phyloP scores from a whole-genome alignment of 2,329 filamentous ascomycete species.

The Aspergillus chevalieri region DNA sequence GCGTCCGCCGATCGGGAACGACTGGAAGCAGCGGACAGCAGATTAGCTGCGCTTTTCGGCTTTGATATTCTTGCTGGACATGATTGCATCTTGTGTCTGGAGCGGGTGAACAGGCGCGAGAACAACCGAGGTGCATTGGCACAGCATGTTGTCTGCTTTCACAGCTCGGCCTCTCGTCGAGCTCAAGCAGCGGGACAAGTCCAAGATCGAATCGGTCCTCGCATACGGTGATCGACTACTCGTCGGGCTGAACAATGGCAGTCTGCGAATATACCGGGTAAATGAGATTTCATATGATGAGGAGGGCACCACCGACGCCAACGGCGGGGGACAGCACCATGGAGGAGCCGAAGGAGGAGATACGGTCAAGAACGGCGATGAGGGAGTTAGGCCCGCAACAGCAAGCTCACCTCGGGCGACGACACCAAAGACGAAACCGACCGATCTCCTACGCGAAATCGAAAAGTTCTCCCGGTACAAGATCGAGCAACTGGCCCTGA shows the following conservation, averaged over 20 bases:
- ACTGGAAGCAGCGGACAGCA: constrained; percentile 5
- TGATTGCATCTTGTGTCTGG: constrained; percentile 8
- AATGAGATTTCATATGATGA: constrained; percentile 54
- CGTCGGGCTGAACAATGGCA: constrained; percentile 84
- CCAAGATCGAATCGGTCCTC: constrained; percentile 91
- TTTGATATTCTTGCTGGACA: constrained; percentile 8
- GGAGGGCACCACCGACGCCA: constrained; percentile 22
- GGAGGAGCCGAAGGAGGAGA: constrained; percentile 10
- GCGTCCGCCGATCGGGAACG: background rate
- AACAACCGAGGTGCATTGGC: constrained; percentile 8
- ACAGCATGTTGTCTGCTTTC: constrained; percentile 87
- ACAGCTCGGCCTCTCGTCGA: constrained; percentile 94
- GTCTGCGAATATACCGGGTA: constrained; percentile 81
- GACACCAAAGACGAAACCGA: constrained; percentile 47
- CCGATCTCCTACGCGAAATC: constrained; percentile 81
- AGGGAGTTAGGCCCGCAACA: constrained; percentile 2
- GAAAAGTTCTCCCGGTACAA: constrained; percentile 89
- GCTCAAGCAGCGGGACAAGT: constrained; percentile 92
- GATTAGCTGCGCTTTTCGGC: constrained; percentile 1
- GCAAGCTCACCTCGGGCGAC: constrained; percentile 1
- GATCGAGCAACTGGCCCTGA: constrained; percentile 87
- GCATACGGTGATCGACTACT: constrained; percentile 89
- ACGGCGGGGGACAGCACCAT: constrained; percentile 23
- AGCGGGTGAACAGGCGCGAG: constrained; percentile 12
- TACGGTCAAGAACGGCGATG: constrained; percentile 10